Base-by-base conservation (phyloP, 2,329 filamentous ascomycete species). In the Ophioceras dolichostomum region DNA sequence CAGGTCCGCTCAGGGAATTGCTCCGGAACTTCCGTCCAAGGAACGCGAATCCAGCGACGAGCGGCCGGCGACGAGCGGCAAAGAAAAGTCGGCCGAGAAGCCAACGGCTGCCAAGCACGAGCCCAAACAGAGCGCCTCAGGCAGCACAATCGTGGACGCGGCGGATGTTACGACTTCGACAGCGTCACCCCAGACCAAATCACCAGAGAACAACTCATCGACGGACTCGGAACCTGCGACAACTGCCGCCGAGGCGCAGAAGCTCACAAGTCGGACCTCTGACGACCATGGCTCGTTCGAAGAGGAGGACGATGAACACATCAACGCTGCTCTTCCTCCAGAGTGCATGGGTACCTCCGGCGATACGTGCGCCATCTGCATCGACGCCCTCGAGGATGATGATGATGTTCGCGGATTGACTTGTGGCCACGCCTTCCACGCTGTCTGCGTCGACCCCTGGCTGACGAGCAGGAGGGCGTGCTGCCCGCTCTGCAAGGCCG, bases 391-490 rank as follows among this genome's bases (percentile, higher is more conserved):
- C 14, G 91, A 98, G 56, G 86, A 96, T 44, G 85, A 95, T 44
- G 91, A 96, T 49, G 89, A 98, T 54, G 79, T 98, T 35, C 84
- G 91, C 47, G 91, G 91, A 3, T 64, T 98, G 43, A 87, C 85
- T 4, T 98, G 91, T 52, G 91, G 91, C n/a, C 91, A 98, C 58
- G 88, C 89, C 38, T 98, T 96, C 73, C 91, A 98, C 56, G 88
- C 87, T 36, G 84, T 82, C 28, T 98, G 91, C 54, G 76, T 98
- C 34, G 91, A 98, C 49, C 91, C 91, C 10, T 98, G 91, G 91
- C 65, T 98, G 45, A 98, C 91, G 9, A 88, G 83, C 53, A 77
- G 91, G 44, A 80, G 89, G 46, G 91, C 91, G 19, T 96, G 89
- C 65, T 98, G 91, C 56, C 91, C 91, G 5, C 77, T 98, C 6